Percentiles rank a stretch among this genome's conserved stretches.
Evolutionary conservation across 768 basidiomycete genomes (phyloP).

Genomic region (Russula brevipes): DNA sequence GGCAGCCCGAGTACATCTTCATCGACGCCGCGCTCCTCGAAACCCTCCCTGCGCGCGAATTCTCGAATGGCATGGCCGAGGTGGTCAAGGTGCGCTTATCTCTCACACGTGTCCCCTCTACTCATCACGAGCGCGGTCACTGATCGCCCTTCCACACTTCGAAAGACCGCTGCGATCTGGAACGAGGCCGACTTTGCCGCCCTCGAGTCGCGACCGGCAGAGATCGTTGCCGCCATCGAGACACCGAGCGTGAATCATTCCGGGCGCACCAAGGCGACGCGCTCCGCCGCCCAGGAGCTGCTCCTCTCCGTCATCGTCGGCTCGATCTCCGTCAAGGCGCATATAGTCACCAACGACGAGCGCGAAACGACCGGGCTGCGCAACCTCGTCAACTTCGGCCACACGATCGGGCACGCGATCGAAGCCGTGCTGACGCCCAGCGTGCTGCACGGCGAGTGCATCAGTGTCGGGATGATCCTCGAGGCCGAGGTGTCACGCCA

Average conservation of each 20-base stretch:
- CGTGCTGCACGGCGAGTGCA: constrained; percentile 94
- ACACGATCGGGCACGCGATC: constrained; percentile 97
- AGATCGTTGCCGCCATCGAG: constrained; percentile 83
- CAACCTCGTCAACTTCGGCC: constrained; percentile 98
- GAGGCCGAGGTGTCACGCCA: constrained; percentile 92
- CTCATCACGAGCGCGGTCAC: not conserved
- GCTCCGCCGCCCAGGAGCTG: constrained; percentile 71
- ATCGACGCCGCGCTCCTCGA: constrained; percentile 96
- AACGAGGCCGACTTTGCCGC: constrained; percentile 82
- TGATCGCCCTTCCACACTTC: not conserved
- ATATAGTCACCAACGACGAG: constrained; percentile 96
- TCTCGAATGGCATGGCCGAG: constrained; percentile 99
- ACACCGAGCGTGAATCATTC: constrained; percentile 56
- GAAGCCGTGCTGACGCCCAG: constrained; percentile 92
- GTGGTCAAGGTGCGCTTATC: constrained; percentile 72
- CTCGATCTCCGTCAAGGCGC: constrained; percentile 91
- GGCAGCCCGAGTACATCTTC: constrained; percentile 97
- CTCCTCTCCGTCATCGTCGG: constrained; percentile 88
- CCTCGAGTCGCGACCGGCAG: constrained; percentile 79
- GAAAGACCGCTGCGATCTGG: constrained; percentile 98
- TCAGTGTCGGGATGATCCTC: constrained; percentile 92
- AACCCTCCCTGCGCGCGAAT: constrained; percentile 85
- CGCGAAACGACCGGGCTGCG: constrained; percentile 88
- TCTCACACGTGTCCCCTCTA: not conserved
- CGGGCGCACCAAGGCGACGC: constrained; percentile 55